Base-by-base conservation (phyloP, 108 stramenopile genomes). In the Fragilariopsis cylindrus region DNA sequence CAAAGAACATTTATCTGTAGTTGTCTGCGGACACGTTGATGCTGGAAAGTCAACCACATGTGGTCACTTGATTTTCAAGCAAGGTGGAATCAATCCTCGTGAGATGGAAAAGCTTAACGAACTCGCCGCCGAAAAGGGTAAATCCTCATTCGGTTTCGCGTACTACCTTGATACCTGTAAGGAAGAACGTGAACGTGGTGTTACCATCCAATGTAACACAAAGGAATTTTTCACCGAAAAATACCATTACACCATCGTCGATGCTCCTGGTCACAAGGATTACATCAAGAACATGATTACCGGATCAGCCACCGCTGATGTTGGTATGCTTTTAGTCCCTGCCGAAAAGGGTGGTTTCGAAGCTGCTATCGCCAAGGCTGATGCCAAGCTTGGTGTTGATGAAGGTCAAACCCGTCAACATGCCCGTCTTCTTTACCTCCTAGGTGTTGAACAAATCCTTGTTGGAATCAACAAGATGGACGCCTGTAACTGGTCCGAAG, bases 1-100 rank as follows among this genome's bases (percentile, higher is more conserved):
- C 5, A 91, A 91, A 72, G 84, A 85, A 72, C 91, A 92, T 82
- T 78, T 92, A 57, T 92, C 91, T 65, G 77, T 92, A 70, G 91
- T 92, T 70, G 91, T 92, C 66, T 88, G 87, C 87, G 91, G 91
- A 64, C 91, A 92, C 87, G 91, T 92, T 84, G 91, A 92, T 87
- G 91, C 91, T 68, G 89, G 89, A 75, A 80, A 87, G 85, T 84
- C 85, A 67, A 90, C 88, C 71, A 90, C 88, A 42, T 87, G 86
- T 71, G 88, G 88, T 76, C 88, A 90, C 81, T 79, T 90, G 64
- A 90, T 90, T 82, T 90, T 90, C 86, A 90, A 90, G 83, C 78
- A 77, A 69, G 88, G 88, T 65, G 88, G 88, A 70, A 90, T 90
- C 86, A 78, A 82, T 48, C 80, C 83, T 71, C 88, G 88, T 82